Conservation (phyloP, 768 basidiomycete genomes). For the Mrakia gelida region DNA sequence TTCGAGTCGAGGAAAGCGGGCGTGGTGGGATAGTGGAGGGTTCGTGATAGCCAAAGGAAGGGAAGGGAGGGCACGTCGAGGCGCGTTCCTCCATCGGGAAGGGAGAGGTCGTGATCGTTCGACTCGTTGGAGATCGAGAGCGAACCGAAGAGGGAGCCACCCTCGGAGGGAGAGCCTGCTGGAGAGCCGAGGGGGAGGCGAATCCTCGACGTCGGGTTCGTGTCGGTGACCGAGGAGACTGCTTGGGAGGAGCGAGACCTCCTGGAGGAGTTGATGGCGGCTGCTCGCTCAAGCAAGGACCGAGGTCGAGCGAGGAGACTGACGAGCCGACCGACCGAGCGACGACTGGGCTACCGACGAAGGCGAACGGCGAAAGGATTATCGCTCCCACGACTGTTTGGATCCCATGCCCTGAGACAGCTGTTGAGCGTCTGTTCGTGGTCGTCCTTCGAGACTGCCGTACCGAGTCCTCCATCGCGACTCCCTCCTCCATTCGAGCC, state of each 20-base stretch:
- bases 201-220: background rate
- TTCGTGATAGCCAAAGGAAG: no score
- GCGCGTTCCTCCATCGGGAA: constrained; percentile 2
- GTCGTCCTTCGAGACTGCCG: no score
- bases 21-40: background rate
- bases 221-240: background rate
- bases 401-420: background rate
- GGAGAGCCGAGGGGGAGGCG: background rate
- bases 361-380: background rate
- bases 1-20: background rate
- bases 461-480: no score
- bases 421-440: background rate
- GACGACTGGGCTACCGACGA: background rate
- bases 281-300: background rate
- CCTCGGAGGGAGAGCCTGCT: background rate
- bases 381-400: background rate
- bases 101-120: background rate
- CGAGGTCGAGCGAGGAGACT: constrained; percentile 2
- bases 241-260: constrained; percentile 1
- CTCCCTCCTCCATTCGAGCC: no score
- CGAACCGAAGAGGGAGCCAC: background rate
- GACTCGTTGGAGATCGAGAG: no score
- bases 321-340: background rate
- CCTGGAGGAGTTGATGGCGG: background rate
- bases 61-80: background rate